These are phyloP conservation scores for Powellomyces hirtus DNA, from an alignment of 192 early-diverging fungal species.

Conservation along the genomic window DNA sequence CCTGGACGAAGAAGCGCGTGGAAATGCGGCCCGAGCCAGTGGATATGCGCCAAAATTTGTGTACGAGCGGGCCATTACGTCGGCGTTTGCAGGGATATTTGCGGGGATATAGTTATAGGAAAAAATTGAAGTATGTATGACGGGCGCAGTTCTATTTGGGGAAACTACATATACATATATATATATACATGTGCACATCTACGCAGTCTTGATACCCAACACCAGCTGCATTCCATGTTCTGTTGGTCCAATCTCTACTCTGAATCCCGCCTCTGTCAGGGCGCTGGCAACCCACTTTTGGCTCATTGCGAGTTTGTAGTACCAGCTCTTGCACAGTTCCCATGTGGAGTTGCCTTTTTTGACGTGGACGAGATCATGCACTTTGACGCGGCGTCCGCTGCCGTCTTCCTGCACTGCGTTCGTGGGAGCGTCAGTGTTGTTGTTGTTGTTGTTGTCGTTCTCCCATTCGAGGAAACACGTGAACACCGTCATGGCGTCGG, in stretches of 20 bases:
- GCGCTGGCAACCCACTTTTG: not conserved
- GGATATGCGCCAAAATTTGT: slow-evolving; percentile 45
- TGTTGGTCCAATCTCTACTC: not conserved
- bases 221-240: slow-evolving; percentile 24
- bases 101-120: slow-evolving; percentile 20
- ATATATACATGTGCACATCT: no score
- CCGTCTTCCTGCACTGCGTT: slow-evolving; percentile 17
- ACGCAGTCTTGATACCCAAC: slow-evolving; percentile 3
- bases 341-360: slow-evolving; percentile 36
- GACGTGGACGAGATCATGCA: slow-evolving; percentile 37
- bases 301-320: slow-evolving; percentile 29
- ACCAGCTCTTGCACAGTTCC: slow-evolving; percentile 35
- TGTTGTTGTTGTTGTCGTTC: not conserved
- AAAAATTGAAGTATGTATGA: no score
- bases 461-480: slow-evolving; percentile 43
- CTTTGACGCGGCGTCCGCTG: slow-evolving; percentile 17
- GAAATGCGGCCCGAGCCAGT: slow-evolving; percentile 32
- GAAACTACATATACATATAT: no score
- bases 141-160: no score
- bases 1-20: slow-evolving; percentile 27
- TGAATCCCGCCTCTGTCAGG: slow-evolving; percentile 11
- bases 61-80: slow-evolving; percentile 38
- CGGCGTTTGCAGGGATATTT: slow-evolving; percentile 37
- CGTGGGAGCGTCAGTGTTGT: not conserved
- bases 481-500: slow-evolving; percentile 35